phyloP scores from a whole-genome alignment of 345 rosid genomes.

The Eucalyptus virginea region DNA sequence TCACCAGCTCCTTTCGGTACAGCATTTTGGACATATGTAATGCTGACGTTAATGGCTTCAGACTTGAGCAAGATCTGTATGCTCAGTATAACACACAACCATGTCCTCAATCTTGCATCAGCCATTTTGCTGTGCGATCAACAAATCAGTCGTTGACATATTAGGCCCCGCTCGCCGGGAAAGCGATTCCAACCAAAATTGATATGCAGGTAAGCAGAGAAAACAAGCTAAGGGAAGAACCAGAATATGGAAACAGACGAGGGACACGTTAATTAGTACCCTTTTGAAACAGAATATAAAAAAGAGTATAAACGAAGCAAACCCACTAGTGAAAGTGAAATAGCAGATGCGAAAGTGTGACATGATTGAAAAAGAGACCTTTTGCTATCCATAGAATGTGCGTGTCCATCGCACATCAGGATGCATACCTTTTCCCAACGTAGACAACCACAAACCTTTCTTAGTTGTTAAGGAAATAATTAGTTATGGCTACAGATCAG shows the following conservation, averaged over 20 bases:
- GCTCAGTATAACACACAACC: constrained; percentile 19
- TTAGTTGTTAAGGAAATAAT: background rate
- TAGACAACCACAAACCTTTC: background rate
- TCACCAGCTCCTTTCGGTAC: constrained; percentile 84
- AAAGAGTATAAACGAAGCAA: background rate
- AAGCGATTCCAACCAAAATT: background rate
- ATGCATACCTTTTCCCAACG: background rate
- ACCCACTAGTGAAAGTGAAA: background rate
- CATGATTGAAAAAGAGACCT: background rate
- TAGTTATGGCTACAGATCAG: background rate
- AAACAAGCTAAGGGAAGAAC: background rate
- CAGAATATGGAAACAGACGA: background rate
- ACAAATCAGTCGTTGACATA: background rate
- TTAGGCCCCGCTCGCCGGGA: background rate
- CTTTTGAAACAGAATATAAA: background rate
- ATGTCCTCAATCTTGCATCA: constrained; percentile 21
- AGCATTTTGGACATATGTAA: constrained; percentile 51
- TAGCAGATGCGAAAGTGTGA: background rate
- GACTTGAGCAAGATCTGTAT: constrained; percentile 20
- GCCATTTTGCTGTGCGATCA: constrained; percentile 33
- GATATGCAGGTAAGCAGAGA: background rate
- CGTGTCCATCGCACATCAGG: background rate
- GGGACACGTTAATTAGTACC: background rate
- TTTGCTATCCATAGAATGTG: background rate
- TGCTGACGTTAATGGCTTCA: constrained; percentile 35